Percentiles rank a stretch among this genome's conserved stretches.
Evolutionary conservation across 148 eudicot genomes (phyloP).

Genomic region (Camellia sinensis): DNA sequence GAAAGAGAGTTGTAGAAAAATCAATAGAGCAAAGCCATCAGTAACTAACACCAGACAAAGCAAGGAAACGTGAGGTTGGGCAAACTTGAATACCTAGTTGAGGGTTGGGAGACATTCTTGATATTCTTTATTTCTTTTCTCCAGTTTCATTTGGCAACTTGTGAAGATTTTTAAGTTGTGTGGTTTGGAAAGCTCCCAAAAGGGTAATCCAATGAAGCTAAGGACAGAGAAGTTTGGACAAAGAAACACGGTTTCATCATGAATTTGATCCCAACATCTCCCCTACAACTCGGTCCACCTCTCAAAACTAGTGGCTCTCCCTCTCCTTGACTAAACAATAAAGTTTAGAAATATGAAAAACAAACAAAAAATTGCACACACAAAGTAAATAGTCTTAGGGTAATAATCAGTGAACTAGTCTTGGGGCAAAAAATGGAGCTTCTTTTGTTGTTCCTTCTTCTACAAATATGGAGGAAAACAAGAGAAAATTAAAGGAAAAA

Average conservation of each 20-base stretch:
- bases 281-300: too few species aligned
- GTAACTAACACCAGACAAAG: background rate
- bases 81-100: background rate
- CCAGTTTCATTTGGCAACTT: background rate
- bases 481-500: too few species aligned
- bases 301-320: too few species aligned
- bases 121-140: too few species aligned
- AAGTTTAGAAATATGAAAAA: too few species aligned
- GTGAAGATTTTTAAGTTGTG: background rate
- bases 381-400: too few species aligned
- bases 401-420: too few species aligned
- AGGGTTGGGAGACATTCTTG: background rate
- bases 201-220: background rate
- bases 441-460: too few species aligned
- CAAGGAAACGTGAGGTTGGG: background rate
- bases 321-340: too few species aligned
- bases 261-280: background rate
- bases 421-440: too few species aligned
- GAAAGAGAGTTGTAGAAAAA: background rate
- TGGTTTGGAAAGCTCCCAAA: background rate
- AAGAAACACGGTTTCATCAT: background rate
- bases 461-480: too few species aligned
- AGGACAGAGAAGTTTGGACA: background rate
- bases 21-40: background rate
- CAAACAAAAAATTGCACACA: too few species aligned